Percentiles rank a stretch among this genome's conserved stretches.
These are phyloP conservation scores for Ceratocystis smalleyi DNA, from an alignment of 2,329 filamentous ascomycete genomes.

Conservation along the genomic window DNA sequence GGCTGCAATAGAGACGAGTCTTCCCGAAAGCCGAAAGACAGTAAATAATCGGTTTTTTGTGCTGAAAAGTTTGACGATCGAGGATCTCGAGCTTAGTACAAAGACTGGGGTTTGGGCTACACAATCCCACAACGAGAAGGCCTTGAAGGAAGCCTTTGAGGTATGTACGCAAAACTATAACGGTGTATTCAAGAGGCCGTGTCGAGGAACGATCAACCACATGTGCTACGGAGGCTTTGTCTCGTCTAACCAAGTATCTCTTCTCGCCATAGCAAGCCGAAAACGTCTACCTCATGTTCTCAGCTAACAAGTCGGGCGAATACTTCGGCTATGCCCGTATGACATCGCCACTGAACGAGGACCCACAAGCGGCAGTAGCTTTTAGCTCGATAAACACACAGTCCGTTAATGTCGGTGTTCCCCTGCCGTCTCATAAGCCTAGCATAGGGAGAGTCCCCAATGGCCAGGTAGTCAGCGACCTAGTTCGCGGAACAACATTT, in stretches of 20 bases:
- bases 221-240: neutral
- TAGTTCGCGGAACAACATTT: conserved; percentile 85
- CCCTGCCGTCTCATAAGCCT: conserved; percentile 65
- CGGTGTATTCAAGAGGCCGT: neutral
- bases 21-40: neutral
- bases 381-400: conserved; percentile 51
- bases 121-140: conserved; percentile 81
- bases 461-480: conserved; percentile 83
- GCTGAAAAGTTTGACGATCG: conserved; percentile 78
- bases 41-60: conserved; percentile 58
- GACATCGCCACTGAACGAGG: conserved; percentile 67
- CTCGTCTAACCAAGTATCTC: neutral
- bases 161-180: conserved; percentile 32
- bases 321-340: conserved; percentile 93
- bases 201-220: too few species aligned
- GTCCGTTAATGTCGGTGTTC: conserved; percentile 40
- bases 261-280: conserved; percentile 46
- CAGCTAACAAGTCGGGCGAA: conserved; percentile 91
- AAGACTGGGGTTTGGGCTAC: conserved; percentile 83
- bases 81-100: conserved; percentile 82
- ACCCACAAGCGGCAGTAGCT: conserved; percentile 52
- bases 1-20: neutral
- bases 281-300: conserved; percentile 84
- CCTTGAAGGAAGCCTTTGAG: conserved; percentile 66
- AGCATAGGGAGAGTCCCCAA: conserved; percentile 63